Evolutionary conservation across 75 land plant species (phyloP), one percentile per base, ranked within the genome.

Genomic region (Sequoiadendron giganteum): DNA sequence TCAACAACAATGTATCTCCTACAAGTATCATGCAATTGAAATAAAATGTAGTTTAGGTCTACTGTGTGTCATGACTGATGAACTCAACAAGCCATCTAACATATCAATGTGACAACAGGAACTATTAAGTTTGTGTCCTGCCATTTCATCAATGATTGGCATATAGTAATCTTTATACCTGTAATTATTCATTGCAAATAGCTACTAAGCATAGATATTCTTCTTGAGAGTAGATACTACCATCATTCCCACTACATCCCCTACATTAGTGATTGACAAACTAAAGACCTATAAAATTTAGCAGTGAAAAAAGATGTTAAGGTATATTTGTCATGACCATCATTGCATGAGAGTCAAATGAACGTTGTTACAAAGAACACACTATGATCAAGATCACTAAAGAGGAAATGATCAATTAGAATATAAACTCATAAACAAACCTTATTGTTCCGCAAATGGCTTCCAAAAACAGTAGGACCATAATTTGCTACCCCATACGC

Each of bases 391-490:
- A 73, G 11, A 34, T 73, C 11, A 73, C n/a, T 32, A 34, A 32
- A 73, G 38, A 32, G 77, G 11, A 32, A 32, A 32, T 11, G 14
- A 3, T 70, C 32, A 30, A 73, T 14, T 9, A 65, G 77, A 73
- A 30, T 30, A 73, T 73, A 32, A 73, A 10, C 38, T 32, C 32
- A 10, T 21, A 42, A n/a, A 56, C 87, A 86, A 68, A 94, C 93
- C 94, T 93, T 93, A 86, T 91, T 91, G 87, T 82, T 92, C 75
- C 87, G 93, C 88, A 85, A 89, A 72, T 87, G 90, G 14, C 89
- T 88, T 81, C 94, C 94, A 85, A 34, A 86, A 5, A 93, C 92
- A 89, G 92, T 92, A n/a, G 94, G 81, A 82, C 92, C 94, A 92
- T 90, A 93, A 89, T 88, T 90, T 40, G 88, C 49, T 58, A 91